phyloP scores from a whole-genome alignment of 768 basidiomycete species.

The Ramaria sp. region DNA sequence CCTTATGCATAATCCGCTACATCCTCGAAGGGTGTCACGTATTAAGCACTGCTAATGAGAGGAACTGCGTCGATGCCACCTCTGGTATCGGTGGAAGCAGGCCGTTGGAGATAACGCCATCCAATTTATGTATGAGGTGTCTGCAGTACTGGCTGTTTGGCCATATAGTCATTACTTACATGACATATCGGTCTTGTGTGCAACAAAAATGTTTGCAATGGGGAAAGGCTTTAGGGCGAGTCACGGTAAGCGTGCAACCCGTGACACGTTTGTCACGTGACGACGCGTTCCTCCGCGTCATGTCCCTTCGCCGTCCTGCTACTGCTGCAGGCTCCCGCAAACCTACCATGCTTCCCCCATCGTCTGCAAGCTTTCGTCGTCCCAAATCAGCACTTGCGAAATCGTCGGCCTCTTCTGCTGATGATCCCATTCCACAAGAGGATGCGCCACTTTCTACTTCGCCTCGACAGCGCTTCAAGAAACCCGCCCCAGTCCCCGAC shows the following conservation, averaged over 20 bases:
- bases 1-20: too few relatives aligned
- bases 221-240: too few relatives aligned
- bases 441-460: background rate
- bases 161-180: too few relatives aligned
- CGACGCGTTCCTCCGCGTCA: background rate
- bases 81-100: too few relatives aligned
- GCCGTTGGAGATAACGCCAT: too few relatives aligned
- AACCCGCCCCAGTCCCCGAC: slow-evolving; percentile 19
- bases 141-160: too few relatives aligned
- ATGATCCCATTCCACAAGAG: background rate
- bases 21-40: too few relatives aligned
- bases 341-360: background rate
- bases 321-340: slow-evolving; percentile 4
- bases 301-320: slow-evolving; percentile 5
- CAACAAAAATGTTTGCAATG: too few relatives aligned
- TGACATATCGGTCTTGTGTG: too few relatives aligned
- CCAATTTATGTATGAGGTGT: too few relatives aligned
- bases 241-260: background rate
- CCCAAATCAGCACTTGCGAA: background rate
- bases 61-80: too few relatives aligned
- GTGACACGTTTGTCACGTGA: slow-evolving; percentile 1
- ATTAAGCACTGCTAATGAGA: too few relatives aligned
- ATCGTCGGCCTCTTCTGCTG: background rate
- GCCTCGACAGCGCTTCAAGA: background rate
- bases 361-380: background rate